Percentiles rank a stretch among this genome's conserved stretches.
phyloP scores from a whole-genome alignment of 495 filamentous ascomycete species.

The Chaetomium fimeti region DNA sequence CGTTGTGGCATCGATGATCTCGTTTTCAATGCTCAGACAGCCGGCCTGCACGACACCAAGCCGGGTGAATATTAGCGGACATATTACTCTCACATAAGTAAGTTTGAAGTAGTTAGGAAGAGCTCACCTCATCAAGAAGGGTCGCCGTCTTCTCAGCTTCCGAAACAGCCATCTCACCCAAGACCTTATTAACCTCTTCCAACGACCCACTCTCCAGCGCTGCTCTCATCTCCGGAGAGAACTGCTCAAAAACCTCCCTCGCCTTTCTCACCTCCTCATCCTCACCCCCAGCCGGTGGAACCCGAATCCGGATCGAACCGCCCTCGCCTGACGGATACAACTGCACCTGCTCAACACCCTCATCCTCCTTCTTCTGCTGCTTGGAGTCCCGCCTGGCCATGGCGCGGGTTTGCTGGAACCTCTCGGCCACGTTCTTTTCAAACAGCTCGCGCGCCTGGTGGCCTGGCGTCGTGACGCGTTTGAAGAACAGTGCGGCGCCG shows the following conservation, averaged over 20 bases:
- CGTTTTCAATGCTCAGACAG: conserved; percentile 86
- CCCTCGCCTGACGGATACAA: conserved; percentile 68
- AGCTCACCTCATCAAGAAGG: conserved; percentile 67
- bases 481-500: conserved; percentile 93
- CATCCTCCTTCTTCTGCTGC: conserved; percentile 32
- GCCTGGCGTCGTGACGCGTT: conserved; percentile 83
- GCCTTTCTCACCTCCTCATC: conserved; percentile 66
- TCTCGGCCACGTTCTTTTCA: conserved; percentile 84
- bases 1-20: conserved; percentile 93
- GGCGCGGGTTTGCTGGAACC: conserved; percentile 72
- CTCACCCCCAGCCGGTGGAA: conserved; percentile 64
- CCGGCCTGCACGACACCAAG: conserved; percentile 53
- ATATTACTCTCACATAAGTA: background rate
- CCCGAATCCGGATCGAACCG: conserved; percentile 76
- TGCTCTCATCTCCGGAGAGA: conserved; percentile 73
- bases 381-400: conserved; percentile 60
- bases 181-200: conserved; percentile 92
- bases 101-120: background rate
- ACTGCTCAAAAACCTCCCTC: conserved; percentile 75
- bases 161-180: conserved; percentile 81
- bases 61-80: background rate
- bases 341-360: conserved; percentile 87
- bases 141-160: conserved; percentile 89
- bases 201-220: conserved; percentile 81
- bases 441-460: conserved; percentile 90